Base-by-base conservation (phyloP, 352 stramenopile species). In the Globisporangium rhizosaccharum region DNA sequence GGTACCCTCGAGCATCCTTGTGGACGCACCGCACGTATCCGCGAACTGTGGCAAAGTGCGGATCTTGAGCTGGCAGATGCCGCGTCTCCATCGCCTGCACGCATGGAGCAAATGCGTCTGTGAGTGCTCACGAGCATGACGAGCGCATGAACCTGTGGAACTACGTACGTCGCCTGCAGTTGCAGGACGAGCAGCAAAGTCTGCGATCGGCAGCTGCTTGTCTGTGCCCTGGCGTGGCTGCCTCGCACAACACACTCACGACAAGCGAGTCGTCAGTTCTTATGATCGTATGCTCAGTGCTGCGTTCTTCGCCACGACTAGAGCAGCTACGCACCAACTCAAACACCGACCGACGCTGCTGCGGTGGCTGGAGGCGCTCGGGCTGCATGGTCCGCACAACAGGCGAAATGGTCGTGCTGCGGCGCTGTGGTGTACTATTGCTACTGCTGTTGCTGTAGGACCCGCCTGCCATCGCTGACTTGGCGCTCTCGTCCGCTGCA, bases 11-110 rank as follows among this genome's bases (percentile, higher is more conserved):
- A 23, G 42, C 42, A 47, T 47, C 6, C 42, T 15, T 15, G 37
- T 44, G 23, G 7, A 50, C 56, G 62, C 59, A 88, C 79, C 76
- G 78, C 39, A 85, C 76, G 56, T 82, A 82, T 28, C 76, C 79
- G 48, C 72, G 61, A 9, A 82, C 54, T 17, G 67, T 66, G 4
- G 50, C 55, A 57, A 73, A 68, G 39, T 61, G 55, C 2, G 67
- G 47, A 17, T 66, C 72, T 46, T 82, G 68, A 12, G 30, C n/a
- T 11, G 59, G 53, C 45, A 56, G 33, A n/a, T 55, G 53, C 41
- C n/a, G 63, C 49, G n/a, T 49, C 33, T 62, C 54, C 41, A 53
- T 52, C 26, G 39, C 18, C 60, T 66, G 18, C 18, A 25, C n/a
- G 33, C 17, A 52, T n/a, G 58, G 26, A 39, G 48, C 20, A 56